Conservation (phyloP, 1,139 yeast genomes). For the Hyphopichia buzzinii region DNA sequence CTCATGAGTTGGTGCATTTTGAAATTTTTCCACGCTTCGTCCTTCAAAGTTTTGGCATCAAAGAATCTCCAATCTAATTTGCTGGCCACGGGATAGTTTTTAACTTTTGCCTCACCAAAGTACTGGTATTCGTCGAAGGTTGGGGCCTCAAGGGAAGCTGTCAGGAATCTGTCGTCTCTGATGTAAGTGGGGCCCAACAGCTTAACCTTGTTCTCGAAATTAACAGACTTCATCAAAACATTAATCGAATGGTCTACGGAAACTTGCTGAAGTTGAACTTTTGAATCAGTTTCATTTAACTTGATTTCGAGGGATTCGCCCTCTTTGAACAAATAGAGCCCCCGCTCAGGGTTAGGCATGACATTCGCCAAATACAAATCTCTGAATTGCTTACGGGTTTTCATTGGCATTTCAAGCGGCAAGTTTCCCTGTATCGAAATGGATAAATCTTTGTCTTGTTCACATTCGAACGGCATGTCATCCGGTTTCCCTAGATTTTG, state of each 20-base stretch:
- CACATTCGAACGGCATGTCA: not conserved
- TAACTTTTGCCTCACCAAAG: conserved; percentile 1
- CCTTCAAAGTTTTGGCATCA: not conserved
- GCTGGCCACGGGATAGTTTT: not conserved
- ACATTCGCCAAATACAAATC: not conserved
- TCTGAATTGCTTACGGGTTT: not conserved
- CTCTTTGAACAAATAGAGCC: not conserved
- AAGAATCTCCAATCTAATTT: conserved; percentile 2
- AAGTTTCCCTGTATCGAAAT: not conserved
- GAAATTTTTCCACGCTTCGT: not conserved
- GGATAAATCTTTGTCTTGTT: not conserved
- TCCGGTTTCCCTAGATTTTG: not conserved
- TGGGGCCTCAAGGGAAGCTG: not conserved
- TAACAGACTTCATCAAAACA: not conserved
- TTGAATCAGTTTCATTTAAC: no score
- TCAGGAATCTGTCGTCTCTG: not conserved
- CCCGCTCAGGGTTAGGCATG: not conserved
- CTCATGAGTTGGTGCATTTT: conserved; percentile 3
- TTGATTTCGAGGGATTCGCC: not conserved
- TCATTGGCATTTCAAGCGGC: not conserved
- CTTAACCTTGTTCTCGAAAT: not conserved
- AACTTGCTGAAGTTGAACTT: no score
- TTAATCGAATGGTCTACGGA: no score
- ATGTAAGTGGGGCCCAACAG: not conserved
- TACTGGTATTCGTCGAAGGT: not conserved